Conservation (phyloP, 2,329 filamentous ascomycete species). For the Penicillium sp. region DNA sequence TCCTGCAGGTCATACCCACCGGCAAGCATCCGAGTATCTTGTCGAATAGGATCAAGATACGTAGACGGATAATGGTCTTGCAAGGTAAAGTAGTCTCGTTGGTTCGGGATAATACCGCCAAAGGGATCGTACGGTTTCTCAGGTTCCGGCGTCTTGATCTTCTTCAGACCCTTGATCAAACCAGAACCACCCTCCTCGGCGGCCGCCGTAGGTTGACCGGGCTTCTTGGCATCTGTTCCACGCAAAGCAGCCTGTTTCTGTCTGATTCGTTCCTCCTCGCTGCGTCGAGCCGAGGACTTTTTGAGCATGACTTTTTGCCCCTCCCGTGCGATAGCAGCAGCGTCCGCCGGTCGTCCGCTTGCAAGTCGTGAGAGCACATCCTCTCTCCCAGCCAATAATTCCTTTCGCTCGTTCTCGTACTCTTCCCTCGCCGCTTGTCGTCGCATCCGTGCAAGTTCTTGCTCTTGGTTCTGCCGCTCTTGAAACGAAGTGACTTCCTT, state of each 20-base stretch:
- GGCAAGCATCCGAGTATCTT: slow-evolving; percentile 69
- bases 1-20: slow-evolving; percentile 85
- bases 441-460: slow-evolving; percentile 67
- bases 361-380: slow-evolving; percentile 74
- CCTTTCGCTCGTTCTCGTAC: slow-evolving; percentile 71
- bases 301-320: slow-evolving; percentile 68
- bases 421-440: slow-evolving; percentile 68
- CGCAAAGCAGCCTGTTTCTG: slow-evolving; percentile 50
- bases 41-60: slow-evolving; percentile 70
- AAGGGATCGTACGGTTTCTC: slow-evolving; percentile 88
- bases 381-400: slow-evolving; percentile 66
- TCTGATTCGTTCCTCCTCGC: slow-evolving; percentile 55
- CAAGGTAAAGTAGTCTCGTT: slow-evolving; percentile 71
- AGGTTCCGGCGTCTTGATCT: slow-evolving; percentile 61
- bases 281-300: slow-evolving; percentile 68
- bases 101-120: slow-evolving; percentile 68
- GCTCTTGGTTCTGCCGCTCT: slow-evolving; percentile 60
- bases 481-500: slow-evolving; percentile 54
- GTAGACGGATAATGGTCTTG: slow-evolving; percentile 74
- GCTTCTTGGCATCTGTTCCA: slow-evolving; percentile 38
- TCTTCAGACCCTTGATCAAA: slow-evolving; percentile 80
- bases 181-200: slow-evolving; percentile 41
- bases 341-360: slow-evolving; percentile 63
- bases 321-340: slow-evolving; percentile 60
- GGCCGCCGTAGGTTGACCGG: slow-evolving; percentile 26